These are phyloP conservation scores for Colletotrichum agaves DNA, from an alignment of 2,329 filamentous ascomycete genomes.

Conservation along the genomic window DNA sequence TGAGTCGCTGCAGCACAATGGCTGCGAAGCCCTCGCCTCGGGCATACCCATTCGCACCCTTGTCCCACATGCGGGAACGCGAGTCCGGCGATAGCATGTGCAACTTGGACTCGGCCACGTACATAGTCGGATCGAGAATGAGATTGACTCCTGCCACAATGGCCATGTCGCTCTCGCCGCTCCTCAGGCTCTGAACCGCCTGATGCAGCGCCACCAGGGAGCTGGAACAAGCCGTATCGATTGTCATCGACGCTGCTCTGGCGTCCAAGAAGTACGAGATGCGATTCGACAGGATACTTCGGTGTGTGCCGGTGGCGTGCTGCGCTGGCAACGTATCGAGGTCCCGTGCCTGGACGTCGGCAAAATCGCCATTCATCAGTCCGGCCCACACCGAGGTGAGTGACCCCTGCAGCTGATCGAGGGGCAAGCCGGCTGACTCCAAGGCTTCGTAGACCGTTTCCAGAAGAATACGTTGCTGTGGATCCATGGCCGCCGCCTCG, in stretches of 20 bases:
- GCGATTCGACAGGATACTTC: slow-evolving; percentile 40
- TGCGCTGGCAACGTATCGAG: slow-evolving; percentile 21
- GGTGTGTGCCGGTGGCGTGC: slow-evolving; percentile 45
- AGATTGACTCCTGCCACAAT: too few relatives aligned
- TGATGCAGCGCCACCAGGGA: slow-evolving; percentile 46
- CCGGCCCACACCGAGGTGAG: not conserved
- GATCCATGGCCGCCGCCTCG: slow-evolving; percentile 47
- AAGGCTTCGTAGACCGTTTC: slow-evolving; percentile 50
- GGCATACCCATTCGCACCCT: slow-evolving; percentile 6
- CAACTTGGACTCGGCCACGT: not conserved
- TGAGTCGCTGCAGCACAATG: slow-evolving; percentile 58
- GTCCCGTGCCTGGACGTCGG: too few relatives aligned
- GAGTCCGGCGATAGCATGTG: not conserved
- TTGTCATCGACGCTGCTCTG: slow-evolving; percentile 43
- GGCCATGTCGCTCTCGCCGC: too few relatives aligned
- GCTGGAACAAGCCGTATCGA: slow-evolving; percentile 50
- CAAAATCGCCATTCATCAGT: not conserved
- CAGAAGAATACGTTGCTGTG: slow-evolving; percentile 47
- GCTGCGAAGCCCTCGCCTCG: slow-evolving; percentile 38
- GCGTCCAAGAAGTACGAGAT: slow-evolving; percentile 42
- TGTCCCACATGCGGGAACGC: too few relatives aligned
- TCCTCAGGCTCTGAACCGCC: slow-evolving; percentile 44
- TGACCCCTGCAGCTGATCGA: slow-evolving; percentile 19
- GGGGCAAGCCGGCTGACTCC: slow-evolving; percentile 37
- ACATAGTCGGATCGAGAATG: slow-evolving; percentile 37